These are phyloP conservation scores for Beauveria sp. DNA, from an alignment of 2,329 filamentous ascomycete species.

Conservation along the genomic window DNA sequence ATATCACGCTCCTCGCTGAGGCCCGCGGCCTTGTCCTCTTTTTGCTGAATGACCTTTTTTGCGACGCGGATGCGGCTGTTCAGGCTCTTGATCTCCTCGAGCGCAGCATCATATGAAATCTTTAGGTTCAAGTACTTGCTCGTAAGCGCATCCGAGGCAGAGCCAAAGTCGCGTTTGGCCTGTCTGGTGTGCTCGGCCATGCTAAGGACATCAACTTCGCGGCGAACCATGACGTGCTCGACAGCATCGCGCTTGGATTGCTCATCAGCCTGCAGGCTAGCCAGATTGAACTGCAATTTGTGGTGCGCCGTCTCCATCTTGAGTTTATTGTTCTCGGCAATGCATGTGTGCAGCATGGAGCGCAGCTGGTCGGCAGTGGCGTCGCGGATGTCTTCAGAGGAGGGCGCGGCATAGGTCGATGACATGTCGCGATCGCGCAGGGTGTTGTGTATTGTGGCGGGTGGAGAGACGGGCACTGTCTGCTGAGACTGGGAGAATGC, in stretches of 20 bases:
- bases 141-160: constrained; percentile 45
- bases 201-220: constrained; percentile 79
- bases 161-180: constrained; percentile 45
- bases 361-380: constrained; percentile 50
- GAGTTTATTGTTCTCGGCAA: constrained; percentile 50
- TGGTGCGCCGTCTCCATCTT: constrained; percentile 85
- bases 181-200: constrained; percentile 62
- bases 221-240: constrained; percentile 84
- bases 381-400: constrained; percentile 41
- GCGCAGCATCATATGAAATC: constrained; percentile 55
- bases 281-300: constrained; percentile 80
- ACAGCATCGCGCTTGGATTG: constrained; percentile 81
- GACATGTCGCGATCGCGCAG: constrained; percentile 23
- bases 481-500: constrained; percentile 36
- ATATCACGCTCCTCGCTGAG: constrained; percentile 70
- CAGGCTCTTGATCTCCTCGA: constrained; percentile 58
- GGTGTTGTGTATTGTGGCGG: constrained; percentile 36
- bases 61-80: constrained; percentile 61
- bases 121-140: constrained; percentile 55
- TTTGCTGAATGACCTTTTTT: constrained; percentile 70
- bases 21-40: constrained; percentile 63
- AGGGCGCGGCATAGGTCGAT: constrained; percentile 36
- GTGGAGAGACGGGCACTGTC: constrained; percentile 45
- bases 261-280: constrained; percentile 76
- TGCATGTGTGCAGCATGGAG: constrained; percentile 44